These are phyloP conservation scores for Trichoderma aggressivum DNA, from an alignment of 2,329 filamentous ascomycete genomes.

Conservation along the genomic window DNA sequence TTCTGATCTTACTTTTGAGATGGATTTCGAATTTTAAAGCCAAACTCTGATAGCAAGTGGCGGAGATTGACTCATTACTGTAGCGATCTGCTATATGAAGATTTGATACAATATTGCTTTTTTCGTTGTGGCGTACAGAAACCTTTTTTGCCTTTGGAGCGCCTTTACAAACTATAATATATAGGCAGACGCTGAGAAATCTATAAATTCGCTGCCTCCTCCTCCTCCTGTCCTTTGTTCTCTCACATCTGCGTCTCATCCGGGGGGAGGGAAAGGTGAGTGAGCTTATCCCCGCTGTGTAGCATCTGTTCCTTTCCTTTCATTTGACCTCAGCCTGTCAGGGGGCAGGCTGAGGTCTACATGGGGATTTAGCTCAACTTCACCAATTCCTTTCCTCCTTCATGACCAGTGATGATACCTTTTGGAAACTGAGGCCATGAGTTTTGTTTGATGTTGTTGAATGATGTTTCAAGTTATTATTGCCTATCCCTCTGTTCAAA, in stretches of 20 bases:
- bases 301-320: neutral
- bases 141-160: neutral
- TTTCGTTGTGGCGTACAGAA: neutral
- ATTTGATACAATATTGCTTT: neutral
- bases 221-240: neutral
- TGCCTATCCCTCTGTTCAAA: neutral
- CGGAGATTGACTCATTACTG: neutral
- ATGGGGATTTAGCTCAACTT: neutral
- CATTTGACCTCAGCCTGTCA: neutral
- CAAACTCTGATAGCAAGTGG: neutral
- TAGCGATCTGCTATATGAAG: neutral
- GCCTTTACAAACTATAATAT: neutral
- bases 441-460: neutral
- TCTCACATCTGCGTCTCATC: neutral
- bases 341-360: neutral
- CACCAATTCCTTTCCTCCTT: neutral
- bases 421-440: neutral
- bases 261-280: neutral
- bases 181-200: neutral
- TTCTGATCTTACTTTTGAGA: neutral
- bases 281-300: neutral
- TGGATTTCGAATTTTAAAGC: neutral
- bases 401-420: neutral
- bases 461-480: neutral
- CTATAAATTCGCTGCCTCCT: neutral